Base-by-base conservation (phyloP, 805 yeast genomes). In the Saturnispora ahearnii region DNA sequence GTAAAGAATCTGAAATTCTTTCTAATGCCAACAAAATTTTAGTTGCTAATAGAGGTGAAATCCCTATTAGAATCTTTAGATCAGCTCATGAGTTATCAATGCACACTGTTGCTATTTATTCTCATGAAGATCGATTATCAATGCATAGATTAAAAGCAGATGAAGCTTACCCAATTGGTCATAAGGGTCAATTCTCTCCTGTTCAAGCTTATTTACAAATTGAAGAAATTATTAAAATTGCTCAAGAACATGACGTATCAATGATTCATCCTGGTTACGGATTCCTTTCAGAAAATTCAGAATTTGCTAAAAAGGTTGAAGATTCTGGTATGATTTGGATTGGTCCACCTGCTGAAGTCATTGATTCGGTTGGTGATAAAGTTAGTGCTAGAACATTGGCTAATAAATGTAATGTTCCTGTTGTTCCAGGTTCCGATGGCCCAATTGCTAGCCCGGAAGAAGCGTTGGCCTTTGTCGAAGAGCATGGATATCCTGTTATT, bases 211-310 rank as follows among this genome's bases (percentile, higher is more conserved):
- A 91, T 65, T 75, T 91, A 57, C 78, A 84, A 57, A 78, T 84
- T 54, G 95, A 90, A 41, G 90, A 91, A 71, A 85, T 91, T 52
- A 74, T 91, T 42, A 73, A 74, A 37, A 96, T 96, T 10, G 96
- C 96, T 44, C 87, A 86, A 64, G 74, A 76, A 47, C 75, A 95
- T 0, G 82, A 82, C 5, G 87, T 96, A 26, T 86, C 91, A 63
- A 98, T 97, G 15, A 89, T 91, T 55, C 85, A 93, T 55, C 99
- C 99, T 4, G 99, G 99, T 51, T 91, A 93, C 63, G 99, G 99
- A 2, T 91, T 91, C 74, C 71, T 91, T 38, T 87, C 96, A 18
- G 99, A 91, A 68, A 91, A 91, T 65, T 96, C 98, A 22, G 96
- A 87, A 50, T 91, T 91, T 63, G 86, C 97, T 43, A 96, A 88